These are phyloP conservation scores for Cyberlindnera suaveolens DNA, from an alignment of 805 yeast genomes.

Conservation along the genomic window DNA sequence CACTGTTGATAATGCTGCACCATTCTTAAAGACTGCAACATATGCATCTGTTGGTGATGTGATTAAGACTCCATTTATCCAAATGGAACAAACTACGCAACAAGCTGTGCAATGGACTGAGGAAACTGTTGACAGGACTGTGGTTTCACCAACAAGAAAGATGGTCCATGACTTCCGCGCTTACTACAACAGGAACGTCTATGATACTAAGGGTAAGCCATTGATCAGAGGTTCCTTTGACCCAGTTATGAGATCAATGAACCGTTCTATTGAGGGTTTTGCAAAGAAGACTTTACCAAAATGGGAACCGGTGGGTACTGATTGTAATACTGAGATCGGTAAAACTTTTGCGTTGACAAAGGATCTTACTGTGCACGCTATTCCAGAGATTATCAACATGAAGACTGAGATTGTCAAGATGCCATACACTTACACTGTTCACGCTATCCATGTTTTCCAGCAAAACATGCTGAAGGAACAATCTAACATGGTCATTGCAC, in stretches of 20 bases:
- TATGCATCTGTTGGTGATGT: conserved; percentile 42
- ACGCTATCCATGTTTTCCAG: conserved; percentile 33
- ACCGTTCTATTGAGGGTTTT: conserved; percentile 41
- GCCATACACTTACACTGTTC: conserved; percentile 31
- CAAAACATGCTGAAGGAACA: conserved; percentile 35
- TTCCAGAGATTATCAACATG: conserved; percentile 28
- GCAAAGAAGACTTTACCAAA: conserved; percentile 42
- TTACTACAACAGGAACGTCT: conserved; percentile 42
- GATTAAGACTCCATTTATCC: conserved; percentile 44
- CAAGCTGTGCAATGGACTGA: conserved; percentile 30
- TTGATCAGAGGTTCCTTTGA: conserved; percentile 56
- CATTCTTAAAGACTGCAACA: conserved; percentile 51
- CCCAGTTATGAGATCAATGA: conserved; percentile 57
- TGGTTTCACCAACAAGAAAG: conserved; percentile 43
- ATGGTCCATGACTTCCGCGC: conserved; percentile 43
- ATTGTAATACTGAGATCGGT: conserved; percentile 50
- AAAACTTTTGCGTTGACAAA: conserved; percentile 40
- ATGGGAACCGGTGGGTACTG: conserved; percentile 33
- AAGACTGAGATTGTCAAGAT: conserved; percentile 23
- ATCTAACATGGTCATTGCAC: conserved; percentile 24
- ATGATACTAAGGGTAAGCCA: conserved; percentile 58
- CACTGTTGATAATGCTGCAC: conserved; percentile 51
- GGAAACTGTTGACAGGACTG: conserved; percentile 28
- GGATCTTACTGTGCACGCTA: conserved; percentile 33
- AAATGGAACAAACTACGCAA: conserved; percentile 1